Evolutionary conservation across 2,329 filamentous ascomycete species (phyloP).

Genomic region (Grosmannia penicillata): DNA sequence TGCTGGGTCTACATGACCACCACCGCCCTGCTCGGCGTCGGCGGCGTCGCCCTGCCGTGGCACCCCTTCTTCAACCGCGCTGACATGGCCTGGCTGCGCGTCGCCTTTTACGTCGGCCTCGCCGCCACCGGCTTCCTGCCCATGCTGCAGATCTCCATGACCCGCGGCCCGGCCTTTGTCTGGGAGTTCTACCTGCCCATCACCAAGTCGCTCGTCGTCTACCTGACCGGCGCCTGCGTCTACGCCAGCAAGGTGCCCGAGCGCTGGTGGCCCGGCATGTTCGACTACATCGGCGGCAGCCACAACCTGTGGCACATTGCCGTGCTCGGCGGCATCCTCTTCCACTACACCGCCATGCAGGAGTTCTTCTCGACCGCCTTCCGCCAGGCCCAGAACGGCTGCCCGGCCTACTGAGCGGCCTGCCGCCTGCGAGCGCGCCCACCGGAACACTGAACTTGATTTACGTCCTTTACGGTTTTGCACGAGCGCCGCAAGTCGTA

Average conservation of each 20-base stretch:
- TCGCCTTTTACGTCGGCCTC: conserved; percentile 80
- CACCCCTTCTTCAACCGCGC: conserved; percentile 84
- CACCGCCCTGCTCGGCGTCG: conserved; percentile 68
- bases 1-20: conserved; percentile 74
- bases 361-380: conserved; percentile 77
- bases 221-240: conserved; percentile 67
- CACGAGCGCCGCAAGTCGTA: no score
- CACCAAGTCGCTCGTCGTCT: conserved; percentile 72
- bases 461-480: conserved; percentile 15
- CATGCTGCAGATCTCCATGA: conserved; percentile 66
- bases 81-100: conserved; percentile 86
- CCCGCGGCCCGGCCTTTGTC: conserved; percentile 68
- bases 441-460: background rate
- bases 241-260: conserved; percentile 91
- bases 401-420: conserved; percentile 32
- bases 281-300: conserved; percentile 88
- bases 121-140: conserved; percentile 81
- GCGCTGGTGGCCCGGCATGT: conserved; percentile 80
- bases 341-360: conserved; percentile 94
- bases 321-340: conserved; percentile 88
- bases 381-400: conserved; percentile 46
- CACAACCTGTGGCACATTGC: conserved; percentile 98
- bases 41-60: conserved; percentile 87
- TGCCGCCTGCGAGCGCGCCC: background rate
- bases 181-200: conserved; percentile 80